Percentiles rank a stretch among this genome's conserved stretches.
Conservation (phyloP, 169 alveolate genomes). For the Neospora caninum region DNA sequence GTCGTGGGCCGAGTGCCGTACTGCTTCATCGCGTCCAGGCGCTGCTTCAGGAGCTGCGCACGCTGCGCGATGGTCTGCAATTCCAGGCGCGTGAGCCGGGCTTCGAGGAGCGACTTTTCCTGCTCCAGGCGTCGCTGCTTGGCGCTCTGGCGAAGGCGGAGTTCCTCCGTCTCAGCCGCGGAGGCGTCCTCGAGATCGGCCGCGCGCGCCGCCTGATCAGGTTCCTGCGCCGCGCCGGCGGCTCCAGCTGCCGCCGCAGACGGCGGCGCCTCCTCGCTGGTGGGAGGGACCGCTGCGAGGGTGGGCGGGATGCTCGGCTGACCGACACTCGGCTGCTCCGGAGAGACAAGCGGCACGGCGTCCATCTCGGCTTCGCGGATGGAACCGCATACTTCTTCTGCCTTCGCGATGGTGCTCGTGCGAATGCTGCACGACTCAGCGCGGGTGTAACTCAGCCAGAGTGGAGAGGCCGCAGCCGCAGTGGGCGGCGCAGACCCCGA, state of each 20-base stretch:
- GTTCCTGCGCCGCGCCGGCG: background rate
- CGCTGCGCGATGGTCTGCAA: background rate
- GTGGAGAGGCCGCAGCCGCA: background rate
- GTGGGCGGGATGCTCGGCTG: background rate
- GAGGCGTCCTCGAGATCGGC: background rate
- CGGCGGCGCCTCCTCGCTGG: background rate
- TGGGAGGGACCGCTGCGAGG: background rate
- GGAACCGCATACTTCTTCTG: background rate
- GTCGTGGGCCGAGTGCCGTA: slow-evolving; percentile 18
- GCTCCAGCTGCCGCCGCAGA: background rate
- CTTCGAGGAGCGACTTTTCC: background rate
- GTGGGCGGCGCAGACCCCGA: background rate
- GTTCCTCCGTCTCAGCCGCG: background rate
- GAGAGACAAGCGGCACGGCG: background rate
- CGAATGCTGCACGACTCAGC: slow-evolving; percentile 28
- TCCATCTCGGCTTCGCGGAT: too few species aligned
- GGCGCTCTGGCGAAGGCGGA: background rate
- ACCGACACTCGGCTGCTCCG: background rate
- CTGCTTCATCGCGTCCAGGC: slow-evolving; percentile 27
- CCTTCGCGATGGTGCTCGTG: background rate
- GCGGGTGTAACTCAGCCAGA: background rate
- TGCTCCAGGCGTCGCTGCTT: background rate
- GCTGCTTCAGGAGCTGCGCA: background rate
- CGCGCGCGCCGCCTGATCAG: background rate
- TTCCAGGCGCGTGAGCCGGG: background rate